A percentile compares a stretch with the other conserved stretches of the same genome.
Evolutionary conservation across 1,284 basidiomycete genomes (phyloP).

Genomic region (Moesziomyces sp.): DNA sequence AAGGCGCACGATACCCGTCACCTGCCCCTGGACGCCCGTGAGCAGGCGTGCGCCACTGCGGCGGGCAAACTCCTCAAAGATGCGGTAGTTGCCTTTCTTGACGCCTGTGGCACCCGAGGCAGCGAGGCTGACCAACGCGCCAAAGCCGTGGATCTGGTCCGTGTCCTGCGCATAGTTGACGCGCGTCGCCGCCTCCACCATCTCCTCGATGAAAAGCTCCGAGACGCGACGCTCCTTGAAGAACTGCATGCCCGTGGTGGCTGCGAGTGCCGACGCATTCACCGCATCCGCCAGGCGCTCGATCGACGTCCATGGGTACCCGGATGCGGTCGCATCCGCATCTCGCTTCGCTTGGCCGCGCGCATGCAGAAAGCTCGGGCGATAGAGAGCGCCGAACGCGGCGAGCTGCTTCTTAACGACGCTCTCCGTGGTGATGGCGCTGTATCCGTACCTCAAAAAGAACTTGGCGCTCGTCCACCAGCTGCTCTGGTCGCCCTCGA

Average conservation of each 20-base stretch:
- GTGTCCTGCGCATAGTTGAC: constrained; percentile 85
- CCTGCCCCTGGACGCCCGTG: constrained; percentile 52
- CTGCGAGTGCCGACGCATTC: constrained; percentile 70
- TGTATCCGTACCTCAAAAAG: constrained; percentile 81
- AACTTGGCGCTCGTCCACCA: constrained; percentile 64
- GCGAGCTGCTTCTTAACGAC: constrained; percentile 71
- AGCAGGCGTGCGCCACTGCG: constrained; percentile 72
- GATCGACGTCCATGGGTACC: constrained; percentile 74
- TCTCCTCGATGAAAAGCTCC: constrained; percentile 73
- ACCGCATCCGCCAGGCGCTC: constrained; percentile 73
- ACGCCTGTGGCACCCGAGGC: constrained; percentile 77
- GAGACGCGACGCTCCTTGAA: constrained; percentile 48
- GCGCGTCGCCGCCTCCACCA: constrained; percentile 83
- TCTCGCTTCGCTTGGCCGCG: constrained; percentile 11
- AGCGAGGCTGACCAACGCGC: constrained; percentile 79
- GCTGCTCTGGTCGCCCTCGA: constrained; percentile 54
- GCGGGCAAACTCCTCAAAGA: constrained; percentile 84
- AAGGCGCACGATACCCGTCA: constrained; percentile 61
- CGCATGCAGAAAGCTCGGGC: constrained; percentile 71
- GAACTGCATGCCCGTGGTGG: constrained; percentile 62
- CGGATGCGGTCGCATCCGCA: constrained; percentile 8
- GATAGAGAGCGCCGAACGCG: constrained; percentile 75
- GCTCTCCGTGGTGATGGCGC: constrained; percentile 73
- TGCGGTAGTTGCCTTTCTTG: constrained; percentile 82
- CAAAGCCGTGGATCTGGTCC: constrained; percentile 82